phyloP scores from a whole-genome alignment of 495 filamentous ascomycete genomes.

The Lichenothelia convexa region DNA sequence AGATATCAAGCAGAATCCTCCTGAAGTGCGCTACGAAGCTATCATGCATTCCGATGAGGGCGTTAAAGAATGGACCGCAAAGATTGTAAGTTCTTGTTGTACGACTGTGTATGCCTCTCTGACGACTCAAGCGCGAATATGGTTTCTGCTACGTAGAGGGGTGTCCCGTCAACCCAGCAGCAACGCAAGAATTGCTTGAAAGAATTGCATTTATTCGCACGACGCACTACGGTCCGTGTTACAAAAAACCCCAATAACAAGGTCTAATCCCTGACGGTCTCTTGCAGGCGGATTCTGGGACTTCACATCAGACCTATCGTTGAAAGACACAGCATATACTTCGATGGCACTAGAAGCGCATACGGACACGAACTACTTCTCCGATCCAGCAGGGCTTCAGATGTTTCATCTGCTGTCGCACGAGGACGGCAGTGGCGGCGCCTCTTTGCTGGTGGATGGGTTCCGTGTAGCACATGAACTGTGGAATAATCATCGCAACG shows the following conservation, averaged over 20 bases:
- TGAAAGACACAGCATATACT: slow-evolving; percentile 89
- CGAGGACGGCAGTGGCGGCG: slow-evolving; percentile 43
- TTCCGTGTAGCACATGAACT: slow-evolving; percentile 50
- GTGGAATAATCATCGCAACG: slow-evolving; percentile 23
- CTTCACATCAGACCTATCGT: slow-evolving; percentile 72
- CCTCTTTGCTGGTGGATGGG: slow-evolving; percentile 65
- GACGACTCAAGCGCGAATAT: slow-evolving; percentile 25
- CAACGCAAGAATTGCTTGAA: slow-evolving; percentile 52
- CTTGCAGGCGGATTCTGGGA: slow-evolving; percentile 80
- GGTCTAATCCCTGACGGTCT: too few relatives aligned
- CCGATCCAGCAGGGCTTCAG: slow-evolving; percentile 74
- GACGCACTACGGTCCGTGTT: slow-evolving; percentile 63
- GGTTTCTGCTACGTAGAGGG: slow-evolving; percentile 57
- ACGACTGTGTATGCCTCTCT: slow-evolving; percentile 6
- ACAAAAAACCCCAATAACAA: too few relatives aligned
- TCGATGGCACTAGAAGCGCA: slow-evolving; percentile 56
- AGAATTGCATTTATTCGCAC: slow-evolving; percentile 64
- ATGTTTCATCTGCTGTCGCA: slow-evolving; percentile 81
- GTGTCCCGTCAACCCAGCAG: slow-evolving; percentile 45
- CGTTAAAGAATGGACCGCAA: slow-evolving; percentile 34
- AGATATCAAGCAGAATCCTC: slow-evolving; percentile 23
- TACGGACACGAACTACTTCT: slow-evolving; percentile 90
- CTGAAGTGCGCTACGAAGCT: slow-evolving; percentile 35
- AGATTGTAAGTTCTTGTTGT: slow-evolving; percentile 35
- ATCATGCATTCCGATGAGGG: slow-evolving; percentile 40